Base-by-base conservation (phyloP, 805 yeast species). In the Metschnikowia dekortorum region DNA sequence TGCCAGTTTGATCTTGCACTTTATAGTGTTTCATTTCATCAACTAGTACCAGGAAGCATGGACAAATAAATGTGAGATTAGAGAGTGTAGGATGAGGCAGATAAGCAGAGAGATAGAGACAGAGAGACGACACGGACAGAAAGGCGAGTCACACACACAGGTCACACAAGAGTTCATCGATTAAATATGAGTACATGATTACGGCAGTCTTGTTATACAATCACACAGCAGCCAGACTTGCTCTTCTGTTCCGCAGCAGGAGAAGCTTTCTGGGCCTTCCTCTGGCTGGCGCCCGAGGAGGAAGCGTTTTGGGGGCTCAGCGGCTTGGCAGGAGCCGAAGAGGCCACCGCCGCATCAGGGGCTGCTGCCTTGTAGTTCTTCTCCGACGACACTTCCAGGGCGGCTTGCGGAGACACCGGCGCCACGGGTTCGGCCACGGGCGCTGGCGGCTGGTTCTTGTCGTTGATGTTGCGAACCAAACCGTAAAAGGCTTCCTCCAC, bases 1-100 rank as follows among this genome's bases (percentile, higher is more conserved):
- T 62, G 97, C 96, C 29, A 86, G 96, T 67, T 75, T 94, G 71
- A 75, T 91, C 38, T 75, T 94, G 53, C 98, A 94, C 70, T 94
- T 94, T 66, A 81, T 89, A 44, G 89, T 87, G 35, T 81, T 82
- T 65, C 98, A 95, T 68, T 94, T 94, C 68, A 89, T 92, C 62
- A 92, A 92, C 69, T 92, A 70, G 64, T 4, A n/a, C 18, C 10
- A 38, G 37, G 8, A 11, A 35, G 16, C 10, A 10, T n/a, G 9
- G 37, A n/a, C 37, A 7, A 10, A 30, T 22, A 22, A 22, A 16
- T 16, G 18, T 16, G 18, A 16, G 18, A 16, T 16, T 16, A 16
- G 18, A 16, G 3, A 16, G 18, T 16, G 18, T 16, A 16, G 18
- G 18, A 16, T 16, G 18, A 16, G 18, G 3, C 18, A 16, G 18